Percentiles rank a stretch among this genome's conserved stretches.
phyloP scores from a whole-genome alignment of 1,139 yeast species.

The Lodderomyces jiufengensis region DNA sequence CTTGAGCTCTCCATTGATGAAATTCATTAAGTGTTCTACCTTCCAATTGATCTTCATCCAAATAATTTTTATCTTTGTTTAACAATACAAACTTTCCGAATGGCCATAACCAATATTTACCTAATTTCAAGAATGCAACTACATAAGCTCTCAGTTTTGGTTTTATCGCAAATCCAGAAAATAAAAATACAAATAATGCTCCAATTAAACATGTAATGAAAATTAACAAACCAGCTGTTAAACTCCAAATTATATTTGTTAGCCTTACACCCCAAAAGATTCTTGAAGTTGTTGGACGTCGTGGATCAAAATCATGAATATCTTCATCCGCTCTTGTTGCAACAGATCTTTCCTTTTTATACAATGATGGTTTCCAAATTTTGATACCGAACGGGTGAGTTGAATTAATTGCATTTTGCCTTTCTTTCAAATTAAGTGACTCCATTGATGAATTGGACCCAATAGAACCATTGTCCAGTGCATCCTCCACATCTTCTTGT shows the following conservation, averaged over 20 bases:
- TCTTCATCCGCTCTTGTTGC: constrained; percentile 91
- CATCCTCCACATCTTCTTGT: constrained; percentile 17
- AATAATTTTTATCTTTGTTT: constrained; percentile 72
- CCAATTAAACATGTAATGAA: constrained; percentile 50
- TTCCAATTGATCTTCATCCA: constrained; percentile 83
- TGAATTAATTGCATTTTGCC: constrained; percentile 93
- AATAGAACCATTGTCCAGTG: constrained; percentile 27
- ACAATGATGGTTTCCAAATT: constrained; percentile 97
- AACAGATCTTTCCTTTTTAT: constrained; percentile 88
- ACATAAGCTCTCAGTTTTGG: constrained; percentile 52
- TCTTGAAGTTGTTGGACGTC: constrained; percentile 43
- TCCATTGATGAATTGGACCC: constrained; percentile 62
- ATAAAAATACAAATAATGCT: constrained; percentile 38
- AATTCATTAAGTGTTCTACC: constrained; percentile 85
- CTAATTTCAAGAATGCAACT: constrained; percentile 56
- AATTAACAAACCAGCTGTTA: constrained; percentile 66
- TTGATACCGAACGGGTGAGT: constrained; percentile 98
- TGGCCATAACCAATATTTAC: constrained; percentile 71
- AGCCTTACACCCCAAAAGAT: constrained; percentile 63
- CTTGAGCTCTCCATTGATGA: constrained; percentile 83
- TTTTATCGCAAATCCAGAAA: constrained; percentile 46
- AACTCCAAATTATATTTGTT: constrained; percentile 76
- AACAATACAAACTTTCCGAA: constrained; percentile 88
- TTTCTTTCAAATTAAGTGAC: constrained; percentile 83
- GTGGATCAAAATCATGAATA: constrained; percentile 71